phyloP scores from a whole-genome alignment of 148 eudicot species.

The Silene conica region DNA sequence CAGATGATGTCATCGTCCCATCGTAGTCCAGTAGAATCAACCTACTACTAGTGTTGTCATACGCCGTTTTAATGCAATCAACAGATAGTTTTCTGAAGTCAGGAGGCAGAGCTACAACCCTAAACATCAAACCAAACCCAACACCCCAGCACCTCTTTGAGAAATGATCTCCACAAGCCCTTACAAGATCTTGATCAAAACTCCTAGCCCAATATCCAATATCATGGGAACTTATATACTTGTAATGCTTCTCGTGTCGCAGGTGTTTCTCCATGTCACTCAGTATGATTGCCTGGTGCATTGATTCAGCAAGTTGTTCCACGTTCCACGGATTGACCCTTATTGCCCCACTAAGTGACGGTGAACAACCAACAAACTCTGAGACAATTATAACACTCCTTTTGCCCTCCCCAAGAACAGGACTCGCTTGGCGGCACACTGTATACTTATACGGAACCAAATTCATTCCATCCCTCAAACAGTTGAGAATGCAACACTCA shows the following conservation, averaged over 20 bases:
- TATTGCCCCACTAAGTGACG: slow-evolving; percentile 80
- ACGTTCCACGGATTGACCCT: slow-evolving; percentile 84
- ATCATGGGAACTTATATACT: slow-evolving; percentile 74
- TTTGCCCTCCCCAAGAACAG: slow-evolving; percentile 41
- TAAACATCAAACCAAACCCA: slow-evolving; percentile 66
- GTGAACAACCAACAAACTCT: slow-evolving; percentile 84
- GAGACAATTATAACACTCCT: slow-evolving; percentile 74
- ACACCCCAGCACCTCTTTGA: slow-evolving; percentile 76
- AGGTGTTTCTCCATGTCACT: slow-evolving; percentile 48
- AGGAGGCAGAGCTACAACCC: slow-evolving; percentile 67
- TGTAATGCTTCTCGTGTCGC: slow-evolving; percentile 74
- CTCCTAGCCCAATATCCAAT: slow-evolving; percentile 79
- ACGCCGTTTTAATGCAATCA: slow-evolving; percentile 53
- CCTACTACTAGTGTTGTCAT: slow-evolving; percentile 44
- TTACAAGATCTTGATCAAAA: slow-evolving; percentile 64
- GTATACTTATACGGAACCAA: slow-evolving; percentile 75
- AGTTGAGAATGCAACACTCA: slow-evolving; percentile 78
- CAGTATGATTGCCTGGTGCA: slow-evolving; percentile 48
- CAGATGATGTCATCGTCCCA: slow-evolving; percentile 58
- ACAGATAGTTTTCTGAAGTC: slow-evolving; percentile 61
- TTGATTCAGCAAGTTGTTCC: slow-evolving; percentile 54
- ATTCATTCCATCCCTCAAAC: slow-evolving; percentile 89
- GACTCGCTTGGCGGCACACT: slow-evolving; percentile 59
- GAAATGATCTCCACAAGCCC: slow-evolving; percentile 70
- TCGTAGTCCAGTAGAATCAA: slow-evolving; percentile 69